These are phyloP conservation scores for Dysphania ambrosioides DNA, from an alignment of 148 eudicot genomes.

Conservation along the genomic window DNA sequence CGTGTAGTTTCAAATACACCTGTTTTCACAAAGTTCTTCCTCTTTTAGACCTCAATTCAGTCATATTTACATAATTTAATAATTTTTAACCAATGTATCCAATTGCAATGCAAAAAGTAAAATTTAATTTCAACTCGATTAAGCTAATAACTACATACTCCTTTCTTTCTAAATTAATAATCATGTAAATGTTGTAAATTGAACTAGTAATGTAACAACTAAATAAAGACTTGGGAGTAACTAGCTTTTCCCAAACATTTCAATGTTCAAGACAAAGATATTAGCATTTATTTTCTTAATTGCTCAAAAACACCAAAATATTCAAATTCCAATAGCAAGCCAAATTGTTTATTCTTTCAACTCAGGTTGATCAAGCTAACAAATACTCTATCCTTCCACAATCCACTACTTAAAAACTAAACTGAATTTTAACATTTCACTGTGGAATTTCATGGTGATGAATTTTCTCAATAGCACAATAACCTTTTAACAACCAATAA, in stretches of 20 bases:
- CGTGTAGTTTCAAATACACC: constrained; percentile 83
- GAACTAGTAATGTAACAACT: neutral
- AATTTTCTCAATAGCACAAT: too few species aligned
- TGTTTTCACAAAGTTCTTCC: constrained; percentile 28
- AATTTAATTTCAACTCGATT: constrained; percentile 7
- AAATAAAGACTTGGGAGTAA: neutral
- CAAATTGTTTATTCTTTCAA: too few species aligned
- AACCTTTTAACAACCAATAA: too few species aligned
- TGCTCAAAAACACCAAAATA: neutral
- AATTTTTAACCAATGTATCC: neutral
- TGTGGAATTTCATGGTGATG: too few species aligned
- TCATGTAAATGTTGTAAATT: neutral
- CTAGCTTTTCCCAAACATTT: neutral
- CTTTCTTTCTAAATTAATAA: neutral
- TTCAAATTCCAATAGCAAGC: too few species aligned
- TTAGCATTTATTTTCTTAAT: neutral
- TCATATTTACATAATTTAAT: neutral
- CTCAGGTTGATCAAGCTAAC: too few species aligned
- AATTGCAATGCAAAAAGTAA: neutral
- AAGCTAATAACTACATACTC: constrained; percentile 1
- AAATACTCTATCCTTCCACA: too few species aligned
- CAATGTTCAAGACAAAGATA: neutral
- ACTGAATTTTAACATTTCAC: too few species aligned
- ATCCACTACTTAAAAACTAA: too few species aligned
- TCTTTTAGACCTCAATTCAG: neutral